Evolutionary conservation across 2,329 filamentous ascomycete genomes (phyloP).

Genomic region (Arthrobotrys pseudoclavata): DNA sequence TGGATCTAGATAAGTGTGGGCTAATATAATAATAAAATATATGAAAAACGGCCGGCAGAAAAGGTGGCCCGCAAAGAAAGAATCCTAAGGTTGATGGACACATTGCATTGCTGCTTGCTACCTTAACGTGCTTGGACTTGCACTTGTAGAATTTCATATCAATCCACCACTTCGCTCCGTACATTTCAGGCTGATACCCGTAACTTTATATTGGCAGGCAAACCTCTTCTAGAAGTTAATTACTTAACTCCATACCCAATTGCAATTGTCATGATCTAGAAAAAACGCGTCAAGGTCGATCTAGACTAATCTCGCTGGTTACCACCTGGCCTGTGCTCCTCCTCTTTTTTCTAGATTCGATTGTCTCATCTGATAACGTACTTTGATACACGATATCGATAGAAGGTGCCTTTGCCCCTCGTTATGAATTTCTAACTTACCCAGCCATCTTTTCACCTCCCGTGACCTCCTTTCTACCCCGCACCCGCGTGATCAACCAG

Average conservation of each 20-base stretch:
- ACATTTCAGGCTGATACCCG: constrained; percentile 14
- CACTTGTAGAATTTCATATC: neutral
- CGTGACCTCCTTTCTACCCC: constrained; percentile 42
- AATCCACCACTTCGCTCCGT: constrained; percentile 11
- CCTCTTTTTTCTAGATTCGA: neutral
- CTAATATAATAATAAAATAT: neutral
- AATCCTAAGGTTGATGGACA: constrained; percentile 15
- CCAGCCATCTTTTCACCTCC: constrained; percentile 11
- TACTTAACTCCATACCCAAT: constrained; percentile 11
- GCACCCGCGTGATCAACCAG: constrained; percentile 56
- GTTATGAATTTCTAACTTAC: neutral
- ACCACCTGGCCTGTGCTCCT: constrained; percentile 23
- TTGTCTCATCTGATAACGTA: constrained; percentile 49
- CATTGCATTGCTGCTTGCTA: too few species aligned
- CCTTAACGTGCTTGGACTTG: constrained; percentile 19
- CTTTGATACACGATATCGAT: constrained; percentile 16
- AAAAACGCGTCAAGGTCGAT: neutral
- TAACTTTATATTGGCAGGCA: constrained; percentile 38
- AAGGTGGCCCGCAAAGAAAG: constrained; percentile 6
- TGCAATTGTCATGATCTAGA: neutral
- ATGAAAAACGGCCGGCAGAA: constrained; percentile 1
- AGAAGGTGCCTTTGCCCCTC: neutral
- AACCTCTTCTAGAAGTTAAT: constrained; percentile 36
- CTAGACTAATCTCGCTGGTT: neutral
- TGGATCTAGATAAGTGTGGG: constrained; percentile 14